Conservation (phyloP, 2,329 filamentous ascomycete species). For the Phialophora verrucosa region DNA sequence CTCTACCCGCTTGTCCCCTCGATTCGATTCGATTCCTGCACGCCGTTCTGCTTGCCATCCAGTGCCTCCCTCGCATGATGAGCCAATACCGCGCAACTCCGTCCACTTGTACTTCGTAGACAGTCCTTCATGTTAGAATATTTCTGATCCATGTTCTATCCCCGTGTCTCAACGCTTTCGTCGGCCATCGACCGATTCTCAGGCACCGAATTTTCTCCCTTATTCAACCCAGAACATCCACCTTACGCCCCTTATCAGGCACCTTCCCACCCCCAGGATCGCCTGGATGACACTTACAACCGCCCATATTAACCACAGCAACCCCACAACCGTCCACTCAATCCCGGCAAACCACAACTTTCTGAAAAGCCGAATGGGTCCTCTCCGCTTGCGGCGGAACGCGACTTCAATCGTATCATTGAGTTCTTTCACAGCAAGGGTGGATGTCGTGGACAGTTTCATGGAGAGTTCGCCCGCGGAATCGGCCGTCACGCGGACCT, state of each 20-base stretch:
- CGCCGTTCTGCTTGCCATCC: not conserved
- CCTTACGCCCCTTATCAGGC: constrained; percentile 64
- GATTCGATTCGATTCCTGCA: not conserved
- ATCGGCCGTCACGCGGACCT: constrained; percentile 72
- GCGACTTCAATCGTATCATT: constrained; percentile 73
- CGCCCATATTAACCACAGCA: constrained; percentile 96
- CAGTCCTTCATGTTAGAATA: not conserved
- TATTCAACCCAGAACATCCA: constrained; percentile 79
- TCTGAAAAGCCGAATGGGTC: constrained; percentile 71
- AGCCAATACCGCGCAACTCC: not conserved
- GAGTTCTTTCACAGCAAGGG: constrained; percentile 79
- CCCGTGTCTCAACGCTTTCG: not conserved
- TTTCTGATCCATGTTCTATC: not conserved
- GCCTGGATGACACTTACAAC: constrained; percentile 78
- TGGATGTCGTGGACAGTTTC: constrained; percentile 76
- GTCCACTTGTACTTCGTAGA: not conserved
- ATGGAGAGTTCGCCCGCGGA: constrained; percentile 79
- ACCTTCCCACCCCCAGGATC: constrained; percentile 66
- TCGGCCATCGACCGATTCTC: not conserved
- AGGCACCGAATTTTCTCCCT: not conserved
- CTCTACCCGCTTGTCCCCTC: not conserved
- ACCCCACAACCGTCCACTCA: constrained; percentile 84
- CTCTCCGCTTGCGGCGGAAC: constrained; percentile 73
- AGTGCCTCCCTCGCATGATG: not conserved
- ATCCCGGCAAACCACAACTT: constrained; percentile 79